A percentile compares a stretch with the other conserved stretches of the same genome.
phyloP scores from a whole-genome alignment of 1,139 yeast genomes.

The Ogataea hybrid region DNA sequence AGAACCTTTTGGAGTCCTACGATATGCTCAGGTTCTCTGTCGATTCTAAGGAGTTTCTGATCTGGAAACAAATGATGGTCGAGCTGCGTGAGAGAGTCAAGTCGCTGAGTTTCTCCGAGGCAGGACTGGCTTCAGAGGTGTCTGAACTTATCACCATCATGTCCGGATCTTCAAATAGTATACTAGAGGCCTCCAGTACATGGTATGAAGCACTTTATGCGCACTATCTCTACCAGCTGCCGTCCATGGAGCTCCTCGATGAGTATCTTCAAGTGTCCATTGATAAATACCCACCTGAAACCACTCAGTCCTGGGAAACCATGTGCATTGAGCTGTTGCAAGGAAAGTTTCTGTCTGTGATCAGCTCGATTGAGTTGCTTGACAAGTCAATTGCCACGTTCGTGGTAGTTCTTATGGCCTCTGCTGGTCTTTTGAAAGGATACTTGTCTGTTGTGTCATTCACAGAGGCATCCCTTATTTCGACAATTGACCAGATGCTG shows the following conservation, averaged over 20 bases:
- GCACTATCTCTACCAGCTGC: slow-evolving; percentile 60
- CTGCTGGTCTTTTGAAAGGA: slow-evolving; percentile 55
- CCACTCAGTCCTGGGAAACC: slow-evolving; percentile 50
- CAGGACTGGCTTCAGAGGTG: slow-evolving; percentile 39
- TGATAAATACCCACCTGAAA: slow-evolving; percentile 29
- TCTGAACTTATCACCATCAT: slow-evolving; percentile 43
- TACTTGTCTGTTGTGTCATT: slow-evolving; percentile 33
- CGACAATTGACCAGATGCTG: slow-evolving; percentile 60
- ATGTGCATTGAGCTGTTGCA: slow-evolving; percentile 59
- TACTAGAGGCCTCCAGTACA: slow-evolving; percentile 44
- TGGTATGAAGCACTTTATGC: slow-evolving; percentile 78
- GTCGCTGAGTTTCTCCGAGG: slow-evolving; percentile 26
- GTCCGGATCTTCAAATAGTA: slow-evolving; percentile 55
- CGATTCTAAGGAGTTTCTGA: slow-evolving; percentile 42
- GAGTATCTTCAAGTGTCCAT: slow-evolving; percentile 40
- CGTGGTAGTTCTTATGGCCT: slow-evolving; percentile 60
- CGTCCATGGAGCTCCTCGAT: slow-evolving; percentile 41
- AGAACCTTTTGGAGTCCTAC: slow-evolving; percentile 40
- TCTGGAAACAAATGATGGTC: slow-evolving; percentile 52
- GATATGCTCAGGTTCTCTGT: slow-evolving; percentile 37
- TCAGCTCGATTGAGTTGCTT: slow-evolving; percentile 58
- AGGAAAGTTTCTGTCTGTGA: slow-evolving; percentile 56
- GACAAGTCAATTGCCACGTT: slow-evolving; percentile 71
- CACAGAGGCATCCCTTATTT: slow-evolving; percentile 34
- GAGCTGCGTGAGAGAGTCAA: slow-evolving; percentile 45